Conservation (phyloP, 495 filamentous ascomycete species). For the Neurospora cerealis region DNA sequence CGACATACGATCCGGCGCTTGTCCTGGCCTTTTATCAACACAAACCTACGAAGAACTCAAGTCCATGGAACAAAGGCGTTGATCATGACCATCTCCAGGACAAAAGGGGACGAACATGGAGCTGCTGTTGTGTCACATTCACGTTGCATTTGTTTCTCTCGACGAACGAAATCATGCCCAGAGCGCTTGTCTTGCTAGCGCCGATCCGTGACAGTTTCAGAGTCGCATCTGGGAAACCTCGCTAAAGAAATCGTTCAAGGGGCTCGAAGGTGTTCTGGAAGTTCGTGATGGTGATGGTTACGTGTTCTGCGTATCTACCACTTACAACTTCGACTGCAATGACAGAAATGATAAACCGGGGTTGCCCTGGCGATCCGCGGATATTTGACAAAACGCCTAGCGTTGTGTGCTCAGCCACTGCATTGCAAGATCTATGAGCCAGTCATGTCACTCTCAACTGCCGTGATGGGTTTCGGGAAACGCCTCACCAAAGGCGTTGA, state of each 20-base stretch:
- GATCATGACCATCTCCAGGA: not conserved
- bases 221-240: not conserved
- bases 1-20: not conserved
- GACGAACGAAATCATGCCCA: not conserved
- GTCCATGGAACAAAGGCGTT: not conserved
- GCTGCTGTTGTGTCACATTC: not conserved
- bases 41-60: not conserved
- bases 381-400: not conserved
- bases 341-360: not conserved
- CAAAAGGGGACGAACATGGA: not conserved
- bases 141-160: not conserved
- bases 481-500: not conserved
- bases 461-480: not conserved
- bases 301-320: not conserved
- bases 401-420: not conserved
- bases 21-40: not conserved
- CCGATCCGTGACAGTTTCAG: not conserved
- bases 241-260: not conserved
- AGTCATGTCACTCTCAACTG: not conserved
- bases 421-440: not conserved
- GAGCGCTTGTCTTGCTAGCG: not conserved
- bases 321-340: not conserved
- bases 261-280: not conserved
- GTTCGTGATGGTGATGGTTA: not conserved
- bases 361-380: not conserved